These are phyloP conservation scores for Cercophora sp. DNA, from an alignment of 495 filamentous ascomycete genomes.

Conservation along the genomic window DNA sequence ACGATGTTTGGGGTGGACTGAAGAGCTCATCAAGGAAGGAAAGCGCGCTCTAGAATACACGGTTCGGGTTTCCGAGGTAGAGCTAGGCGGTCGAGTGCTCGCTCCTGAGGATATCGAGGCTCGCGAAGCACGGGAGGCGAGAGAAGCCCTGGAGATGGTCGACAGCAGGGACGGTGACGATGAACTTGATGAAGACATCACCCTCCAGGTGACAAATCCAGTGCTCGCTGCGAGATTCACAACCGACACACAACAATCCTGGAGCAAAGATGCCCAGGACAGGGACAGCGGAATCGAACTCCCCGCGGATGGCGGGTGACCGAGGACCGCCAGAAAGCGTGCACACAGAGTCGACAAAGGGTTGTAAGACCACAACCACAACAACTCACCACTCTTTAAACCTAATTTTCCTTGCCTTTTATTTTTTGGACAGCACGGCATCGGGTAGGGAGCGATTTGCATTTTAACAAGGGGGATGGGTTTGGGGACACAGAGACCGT, in stretches of 20 bases:
- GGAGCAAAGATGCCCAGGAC: constrained; percentile 41
- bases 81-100: constrained; percentile 77
- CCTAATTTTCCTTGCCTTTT: constrained; percentile 11
- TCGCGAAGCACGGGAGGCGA: constrained; percentile 47
- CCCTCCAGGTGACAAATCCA: constrained; percentile 21
- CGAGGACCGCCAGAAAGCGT: no score
- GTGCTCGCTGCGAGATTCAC: constrained; percentile 2
- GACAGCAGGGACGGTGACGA: constrained; percentile 42
- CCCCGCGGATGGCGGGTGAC: constrained; percentile 32
- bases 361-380: no score
- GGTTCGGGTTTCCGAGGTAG: constrained; percentile 71
- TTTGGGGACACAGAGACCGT: neutral
- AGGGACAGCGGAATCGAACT: constrained; percentile 53
- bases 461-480: constrained; percentile 4
- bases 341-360: no score
- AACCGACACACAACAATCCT: constrained; percentile 18
- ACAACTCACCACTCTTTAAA: constrained; percentile 24
- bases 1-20: constrained; percentile 79
- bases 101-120: constrained; percentile 39
- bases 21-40: constrained; percentile 83
- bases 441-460: constrained; percentile 10
- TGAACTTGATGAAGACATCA: constrained; percentile 21
- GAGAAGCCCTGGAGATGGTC: constrained; percentile 52
- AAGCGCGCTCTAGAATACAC: constrained; percentile 80
- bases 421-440: constrained; percentile 1